Evolutionary conservation across 495 filamentous ascomycete genomes (phyloP).

Genomic region (Cercophora samala): DNA sequence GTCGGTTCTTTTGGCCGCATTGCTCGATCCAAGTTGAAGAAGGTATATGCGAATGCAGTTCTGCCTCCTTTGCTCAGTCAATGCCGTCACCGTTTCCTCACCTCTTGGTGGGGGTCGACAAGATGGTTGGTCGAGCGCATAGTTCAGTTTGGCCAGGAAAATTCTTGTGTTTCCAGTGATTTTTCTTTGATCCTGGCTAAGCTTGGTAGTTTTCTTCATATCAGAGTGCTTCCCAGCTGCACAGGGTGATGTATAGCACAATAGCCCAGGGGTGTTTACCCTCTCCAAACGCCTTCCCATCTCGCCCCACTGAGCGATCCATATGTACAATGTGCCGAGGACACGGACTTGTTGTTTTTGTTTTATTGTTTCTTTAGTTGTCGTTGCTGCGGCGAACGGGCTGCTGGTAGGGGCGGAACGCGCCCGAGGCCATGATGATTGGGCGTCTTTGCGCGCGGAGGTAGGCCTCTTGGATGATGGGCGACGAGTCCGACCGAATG

Average conservation of each 20-base stretch:
- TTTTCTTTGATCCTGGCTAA: constrained; percentile 5
- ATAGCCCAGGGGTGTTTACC: constrained; percentile 2
- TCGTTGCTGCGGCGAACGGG: constrained; percentile 16
- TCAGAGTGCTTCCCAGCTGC: background rate
- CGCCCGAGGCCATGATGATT: constrained; percentile 57
- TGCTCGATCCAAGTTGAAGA: background rate
- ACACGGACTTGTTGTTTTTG: constrained; percentile 17
- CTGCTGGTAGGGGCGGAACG: constrained; percentile 35
- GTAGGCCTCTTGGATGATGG: constrained; percentile 60
- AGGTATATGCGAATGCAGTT: background rate
- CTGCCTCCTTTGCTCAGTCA: background rate
- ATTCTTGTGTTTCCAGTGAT: background rate
- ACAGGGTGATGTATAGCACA: constrained; percentile 15
- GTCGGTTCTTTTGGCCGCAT: background rate
- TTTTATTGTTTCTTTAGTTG: constrained; percentile 13
- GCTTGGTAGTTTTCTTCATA: background rate
- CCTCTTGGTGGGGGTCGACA: background rate
- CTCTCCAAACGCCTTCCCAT: constrained; percentile 26
- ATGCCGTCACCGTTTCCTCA: background rate
- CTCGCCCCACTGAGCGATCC: constrained; percentile 14
- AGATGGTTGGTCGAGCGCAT: background rate
- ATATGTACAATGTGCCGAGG: constrained; percentile 29
- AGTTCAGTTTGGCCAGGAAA: background rate
- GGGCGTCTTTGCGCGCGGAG: constrained; percentile 56
- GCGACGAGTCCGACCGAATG: constrained; percentile 78